Conservation (phyloP, 2,329 filamentous ascomycete genomes). For the Ophiosphaerella herpotricha region DNA sequence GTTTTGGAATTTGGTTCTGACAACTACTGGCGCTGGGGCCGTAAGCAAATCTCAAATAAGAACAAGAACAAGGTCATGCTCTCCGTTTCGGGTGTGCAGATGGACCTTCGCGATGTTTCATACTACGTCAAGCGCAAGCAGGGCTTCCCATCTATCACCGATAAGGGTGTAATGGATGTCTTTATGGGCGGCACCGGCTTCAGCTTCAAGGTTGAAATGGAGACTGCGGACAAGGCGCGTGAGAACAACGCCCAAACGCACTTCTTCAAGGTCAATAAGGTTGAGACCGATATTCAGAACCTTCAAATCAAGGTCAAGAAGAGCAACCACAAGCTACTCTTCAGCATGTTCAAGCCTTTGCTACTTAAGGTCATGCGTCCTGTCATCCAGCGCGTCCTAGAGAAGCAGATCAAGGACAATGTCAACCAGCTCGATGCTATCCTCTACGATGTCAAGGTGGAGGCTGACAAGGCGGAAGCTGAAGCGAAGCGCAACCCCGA, state of each 20-base stretch:
- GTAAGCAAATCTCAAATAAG: slow-evolving; percentile 82
- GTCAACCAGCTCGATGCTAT: slow-evolving; percentile 75
- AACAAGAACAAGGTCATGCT: slow-evolving; percentile 85
- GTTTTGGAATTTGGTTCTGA: slow-evolving; percentile 85
- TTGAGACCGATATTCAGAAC: slow-evolving; percentile 79
- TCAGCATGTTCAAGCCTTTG: slow-evolving; percentile 83
- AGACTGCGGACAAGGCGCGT: slow-evolving; percentile 69
- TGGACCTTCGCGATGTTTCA: slow-evolving; percentile 77
- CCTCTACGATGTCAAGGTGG: slow-evolving; percentile 77
- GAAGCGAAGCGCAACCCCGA: slow-evolving; percentile 67
- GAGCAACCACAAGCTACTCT: slow-evolving; percentile 92
- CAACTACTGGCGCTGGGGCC: slow-evolving; percentile 94
- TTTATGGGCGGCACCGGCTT: slow-evolving; percentile 85
- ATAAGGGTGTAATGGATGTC: slow-evolving; percentile 87
- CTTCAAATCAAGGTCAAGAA: slow-evolving; percentile 89
- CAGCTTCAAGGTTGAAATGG: slow-evolving; percentile 88
- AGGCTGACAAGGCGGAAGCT: slow-evolving; percentile 74
- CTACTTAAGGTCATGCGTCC: slow-evolving; percentile 83
- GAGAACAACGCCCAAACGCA: slow-evolving; percentile 68
- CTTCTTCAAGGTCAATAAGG: slow-evolving; percentile 94
- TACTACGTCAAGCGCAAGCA: slow-evolving; percentile 96
- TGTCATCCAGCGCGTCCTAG: slow-evolving; percentile 81
- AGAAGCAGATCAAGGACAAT: slow-evolving; percentile 85
- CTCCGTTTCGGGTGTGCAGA: slow-evolving; percentile 86
- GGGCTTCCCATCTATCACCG: slow-evolving; percentile 85